Conservation (phyloP, 257 asterid species). For the Cruciata laevipes region DNA sequence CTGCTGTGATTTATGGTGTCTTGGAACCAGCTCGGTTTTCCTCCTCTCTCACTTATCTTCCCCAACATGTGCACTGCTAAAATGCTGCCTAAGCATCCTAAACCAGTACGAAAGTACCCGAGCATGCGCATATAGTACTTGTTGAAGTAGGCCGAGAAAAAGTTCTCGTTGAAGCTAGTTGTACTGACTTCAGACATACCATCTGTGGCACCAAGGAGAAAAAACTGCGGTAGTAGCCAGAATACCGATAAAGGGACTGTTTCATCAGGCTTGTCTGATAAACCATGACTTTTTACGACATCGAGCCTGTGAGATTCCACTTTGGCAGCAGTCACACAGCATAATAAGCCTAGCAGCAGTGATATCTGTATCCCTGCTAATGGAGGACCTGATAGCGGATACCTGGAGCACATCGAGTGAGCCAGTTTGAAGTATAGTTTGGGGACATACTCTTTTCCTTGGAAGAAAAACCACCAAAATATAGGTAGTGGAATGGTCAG, state of each 20-base stretch:
- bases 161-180: background rate
- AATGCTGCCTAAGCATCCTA: conserved; percentile 13
- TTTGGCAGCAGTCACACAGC: conserved; percentile 46
- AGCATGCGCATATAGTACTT: conserved; percentile 3
- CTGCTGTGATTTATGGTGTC: conserved; percentile 21
- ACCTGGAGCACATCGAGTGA: too few relatives aligned
- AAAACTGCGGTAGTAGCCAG: conserved; percentile 22
- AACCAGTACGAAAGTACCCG: too few relatives aligned
- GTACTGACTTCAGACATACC: conserved; percentile 13
- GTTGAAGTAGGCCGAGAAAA: background rate
- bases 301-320: conserved; percentile 33
- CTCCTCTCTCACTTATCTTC: background rate
- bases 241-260: conserved; percentile 16
- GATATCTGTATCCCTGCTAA: conserved; percentile 26
- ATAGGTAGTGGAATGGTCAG: too few relatives aligned
- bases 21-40: conserved; percentile 22
- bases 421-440: too few relatives aligned
- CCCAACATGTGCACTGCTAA: conserved; percentile 11
- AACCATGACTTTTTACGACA: conserved; percentile 13
- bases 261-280: conserved; percentile 16
- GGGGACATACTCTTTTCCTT: too few relatives aligned
- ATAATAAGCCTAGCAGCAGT: conserved; percentile 30
- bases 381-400: conserved; percentile 9
- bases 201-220: conserved; percentile 20
- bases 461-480: too few relatives aligned